These are phyloP conservation scores for Capsicum rhomboideum DNA, from an alignment of 257 asterid species.

Conservation along the genomic window DNA sequence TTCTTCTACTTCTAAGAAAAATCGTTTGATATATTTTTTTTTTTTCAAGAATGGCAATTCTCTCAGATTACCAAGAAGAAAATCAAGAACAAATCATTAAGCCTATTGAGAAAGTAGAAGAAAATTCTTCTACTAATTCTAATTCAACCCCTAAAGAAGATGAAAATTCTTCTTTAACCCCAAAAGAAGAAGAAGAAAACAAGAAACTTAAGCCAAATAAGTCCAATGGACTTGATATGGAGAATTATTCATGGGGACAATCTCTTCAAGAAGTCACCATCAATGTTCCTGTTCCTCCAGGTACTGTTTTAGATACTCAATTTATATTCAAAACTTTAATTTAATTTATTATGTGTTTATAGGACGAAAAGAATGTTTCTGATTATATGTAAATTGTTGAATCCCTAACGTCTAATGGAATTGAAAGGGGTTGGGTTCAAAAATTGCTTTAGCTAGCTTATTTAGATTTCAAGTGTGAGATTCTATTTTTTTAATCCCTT, in stretches of 20 bases:
- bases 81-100: not conserved
- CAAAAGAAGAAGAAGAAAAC: not conserved
- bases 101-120: not conserved
- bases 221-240: constrained; percentile 72
- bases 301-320: not conserved
- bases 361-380: not conserved
- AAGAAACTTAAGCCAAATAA: constrained; percentile 32
- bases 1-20: not conserved
- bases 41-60: not conserved
- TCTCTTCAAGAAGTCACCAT: constrained; percentile 69
- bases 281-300: constrained; percentile 48
- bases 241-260: constrained; percentile 67
- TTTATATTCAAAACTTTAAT: not conserved
- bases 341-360: not conserved
- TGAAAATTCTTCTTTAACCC: not conserved
- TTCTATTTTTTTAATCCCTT: too few species aligned
- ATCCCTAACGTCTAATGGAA: too few species aligned
- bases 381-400: too few species aligned
- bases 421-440: too few species aligned
- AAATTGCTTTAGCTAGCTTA: too few species aligned
- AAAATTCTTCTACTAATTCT: not conserved
- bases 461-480: too few species aligned
- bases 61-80: not conserved
- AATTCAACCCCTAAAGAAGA: not conserved
- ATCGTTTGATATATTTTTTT: not conserved